Conservation (phyloP, 2,329 filamentous ascomycete species). For the Myotisia sp. region DNA sequence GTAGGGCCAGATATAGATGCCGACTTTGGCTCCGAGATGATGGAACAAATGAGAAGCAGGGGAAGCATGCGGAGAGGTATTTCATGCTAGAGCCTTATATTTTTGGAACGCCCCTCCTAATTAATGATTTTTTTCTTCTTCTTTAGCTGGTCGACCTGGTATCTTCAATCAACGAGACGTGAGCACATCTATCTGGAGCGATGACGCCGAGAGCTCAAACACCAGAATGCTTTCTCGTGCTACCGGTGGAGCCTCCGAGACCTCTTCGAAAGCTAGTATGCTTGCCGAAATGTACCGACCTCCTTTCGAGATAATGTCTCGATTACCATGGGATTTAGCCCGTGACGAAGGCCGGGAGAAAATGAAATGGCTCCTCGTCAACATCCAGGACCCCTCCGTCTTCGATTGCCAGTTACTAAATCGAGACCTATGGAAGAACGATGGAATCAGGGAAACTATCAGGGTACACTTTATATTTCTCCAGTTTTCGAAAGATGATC, state of each 20-base stretch:
- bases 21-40: conserved; percentile 18
- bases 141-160: conserved; percentile 35
- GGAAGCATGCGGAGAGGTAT: conserved; percentile 24
- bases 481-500: conserved; percentile 80
- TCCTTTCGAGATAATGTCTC: conserved; percentile 77
- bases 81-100: too few relatives aligned
- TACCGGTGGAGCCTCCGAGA: conserved; percentile 51
- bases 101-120: too few relatives aligned
- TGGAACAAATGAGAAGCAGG: not conserved
- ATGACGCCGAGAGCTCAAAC: conserved; percentile 34
- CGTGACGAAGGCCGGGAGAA: conserved; percentile 72
- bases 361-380: conserved; percentile 90
- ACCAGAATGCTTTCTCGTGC: conserved; percentile 43
- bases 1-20: conserved; percentile 52
- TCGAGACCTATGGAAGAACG: conserved; percentile 88
- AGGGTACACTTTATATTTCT: conserved; percentile 90
- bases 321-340: conserved; percentile 67
- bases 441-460: conserved; percentile 61
- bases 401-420: conserved; percentile 94
- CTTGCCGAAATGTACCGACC: conserved; percentile 87
- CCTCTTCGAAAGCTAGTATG: conserved; percentile 56
- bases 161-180: conserved; percentile 54
- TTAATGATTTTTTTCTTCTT: conserved; percentile 9
- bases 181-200: conserved; percentile 45
- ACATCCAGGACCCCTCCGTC: conserved; percentile 82